Percentiles rank a stretch among this genome's conserved stretches.
These are phyloP conservation scores for Nidula niveotomentosa DNA, from an alignment of 1,284 basidiomycete species.

Conservation along the genomic window DNA sequence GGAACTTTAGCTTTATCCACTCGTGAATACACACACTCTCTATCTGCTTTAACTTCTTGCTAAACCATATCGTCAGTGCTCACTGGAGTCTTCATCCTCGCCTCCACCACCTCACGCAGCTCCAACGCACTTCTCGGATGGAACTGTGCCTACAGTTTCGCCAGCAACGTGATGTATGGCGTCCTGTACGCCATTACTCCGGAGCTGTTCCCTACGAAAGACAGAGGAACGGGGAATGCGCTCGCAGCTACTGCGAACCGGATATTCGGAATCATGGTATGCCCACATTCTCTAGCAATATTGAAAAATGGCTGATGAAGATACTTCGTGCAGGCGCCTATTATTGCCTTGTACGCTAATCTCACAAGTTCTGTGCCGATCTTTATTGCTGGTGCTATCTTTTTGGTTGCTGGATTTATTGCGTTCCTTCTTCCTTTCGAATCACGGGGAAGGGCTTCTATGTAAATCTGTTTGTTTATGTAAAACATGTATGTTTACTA, in stretches of 20 bases:
- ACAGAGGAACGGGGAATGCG: constrained; percentile 65
- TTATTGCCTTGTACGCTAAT: constrained; percentile 73
- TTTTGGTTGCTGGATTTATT: constrained; percentile 63
- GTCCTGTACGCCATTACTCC: constrained; percentile 72
- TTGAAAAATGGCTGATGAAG: constrained; percentile 19
- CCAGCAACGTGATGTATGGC: constrained; percentile 76
- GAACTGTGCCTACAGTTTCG: constrained; percentile 66
- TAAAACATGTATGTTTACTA: not conserved
- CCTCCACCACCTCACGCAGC: constrained; percentile 67
- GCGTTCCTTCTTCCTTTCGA: constrained; percentile 78
- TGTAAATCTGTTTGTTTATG: constrained; percentile 27
- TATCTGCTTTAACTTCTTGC: constrained; percentile 18
- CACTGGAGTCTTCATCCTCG: constrained; percentile 73
- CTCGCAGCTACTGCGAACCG: constrained; percentile 56
- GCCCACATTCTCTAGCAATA: constrained; percentile 24
- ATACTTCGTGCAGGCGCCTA: constrained; percentile 49
- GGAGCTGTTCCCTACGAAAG: constrained; percentile 74
- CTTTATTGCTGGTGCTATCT: constrained; percentile 73
- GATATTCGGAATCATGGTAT: constrained; percentile 63
- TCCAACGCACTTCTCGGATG: constrained; percentile 68
- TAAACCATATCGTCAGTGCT: constrained; percentile 38
- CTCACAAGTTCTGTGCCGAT: constrained; percentile 69
- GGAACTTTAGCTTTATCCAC: constrained; percentile 62
- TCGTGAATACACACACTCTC: constrained; percentile 25
- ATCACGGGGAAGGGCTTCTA: constrained; percentile 69